Percentiles rank a stretch among this genome's conserved stretches.
These are phyloP conservation scores for Phragmites australis DNA, from an alignment of 176 grass and related monocot species.

Conservation along the genomic window DNA sequence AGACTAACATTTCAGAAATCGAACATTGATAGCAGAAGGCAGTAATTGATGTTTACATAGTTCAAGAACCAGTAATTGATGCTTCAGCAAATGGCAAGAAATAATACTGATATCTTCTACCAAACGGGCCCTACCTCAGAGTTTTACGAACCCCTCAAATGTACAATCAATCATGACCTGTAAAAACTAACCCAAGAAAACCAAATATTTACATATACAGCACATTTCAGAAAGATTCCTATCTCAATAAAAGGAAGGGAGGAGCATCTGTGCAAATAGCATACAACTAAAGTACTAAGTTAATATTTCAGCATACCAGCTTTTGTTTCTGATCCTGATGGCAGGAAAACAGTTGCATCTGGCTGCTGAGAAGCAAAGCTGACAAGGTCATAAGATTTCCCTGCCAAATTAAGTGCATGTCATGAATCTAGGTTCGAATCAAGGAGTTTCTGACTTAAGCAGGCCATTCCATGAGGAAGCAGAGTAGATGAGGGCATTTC, in stretches of 20 bases:
- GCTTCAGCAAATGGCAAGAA: not conserved
- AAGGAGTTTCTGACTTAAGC: not conserved
- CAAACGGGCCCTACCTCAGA: not conserved
- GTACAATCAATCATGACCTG: not conserved
- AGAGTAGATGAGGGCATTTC: not conserved
- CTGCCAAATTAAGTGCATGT: constrained; percentile 43
- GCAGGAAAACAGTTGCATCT: constrained; percentile 67
- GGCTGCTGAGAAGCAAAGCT: constrained; percentile 67
- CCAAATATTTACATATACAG: not conserved
- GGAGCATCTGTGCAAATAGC: not conserved
- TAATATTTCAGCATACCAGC: constrained; percentile 42
- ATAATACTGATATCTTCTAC: not conserved
- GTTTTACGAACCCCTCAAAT: not conserved
- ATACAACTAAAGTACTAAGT: not conserved
- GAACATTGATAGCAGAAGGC: not conserved
- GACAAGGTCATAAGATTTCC: constrained; percentile 67
- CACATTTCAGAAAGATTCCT: not conserved
- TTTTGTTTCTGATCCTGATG: constrained; percentile 60
- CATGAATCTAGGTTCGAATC: not conserved
- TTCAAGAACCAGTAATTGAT: not conserved
- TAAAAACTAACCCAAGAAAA: constrained; percentile 15
- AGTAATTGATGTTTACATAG: not conserved
- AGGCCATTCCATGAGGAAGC: constrained; percentile 10
- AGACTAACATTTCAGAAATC: not conserved
- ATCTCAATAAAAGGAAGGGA: not conserved